Percentiles rank a stretch among this genome's conserved stretches.
Evolutionary conservation across 305 asterid genomes (phyloP).

Genomic region (Euphrasia arctica): DNA sequence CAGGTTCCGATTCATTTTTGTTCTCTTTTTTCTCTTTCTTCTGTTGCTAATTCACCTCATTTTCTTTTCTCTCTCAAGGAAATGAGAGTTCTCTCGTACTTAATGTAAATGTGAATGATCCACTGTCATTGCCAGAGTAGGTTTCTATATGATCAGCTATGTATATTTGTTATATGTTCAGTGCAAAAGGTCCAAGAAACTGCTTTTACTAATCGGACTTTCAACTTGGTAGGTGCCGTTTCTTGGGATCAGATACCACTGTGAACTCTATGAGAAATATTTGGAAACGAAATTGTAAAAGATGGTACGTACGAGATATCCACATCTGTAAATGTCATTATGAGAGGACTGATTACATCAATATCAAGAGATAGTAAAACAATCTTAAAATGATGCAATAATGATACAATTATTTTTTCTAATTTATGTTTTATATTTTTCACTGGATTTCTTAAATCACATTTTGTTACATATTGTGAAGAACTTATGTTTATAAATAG

Average conservation of each 20-base stretch:
- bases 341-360: neutral
- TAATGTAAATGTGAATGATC: constrained; percentile 53
- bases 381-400: constrained; percentile 1
- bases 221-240: constrained; percentile 59
- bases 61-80: constrained; percentile 34
- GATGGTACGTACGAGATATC: constrained; percentile 46
- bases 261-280: constrained; percentile 40
- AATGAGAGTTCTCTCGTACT: constrained; percentile 52
- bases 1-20: neutral
- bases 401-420: neutral
- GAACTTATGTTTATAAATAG: constrained; percentile 5
- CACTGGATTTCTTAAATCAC: neutral
- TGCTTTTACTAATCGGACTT: constrained; percentile 24
- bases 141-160: constrained; percentile 23
- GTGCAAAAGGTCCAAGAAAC: constrained; percentile 11
- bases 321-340: constrained; percentile 3
- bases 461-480: no score
- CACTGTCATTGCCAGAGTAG: constrained; percentile 73
- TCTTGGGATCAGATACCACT: constrained; percentile 58
- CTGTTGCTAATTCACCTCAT: constrained; percentile 11
- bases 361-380: neutral
- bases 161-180: constrained; percentile 6
- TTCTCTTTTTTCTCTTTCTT: constrained; percentile 4
- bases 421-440: neutral
- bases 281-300: constrained; percentile 54